These are phyloP conservation scores for Tagetes erecta DNA, from an alignment of 129 eudicot species.

Conservation along the genomic window DNA sequence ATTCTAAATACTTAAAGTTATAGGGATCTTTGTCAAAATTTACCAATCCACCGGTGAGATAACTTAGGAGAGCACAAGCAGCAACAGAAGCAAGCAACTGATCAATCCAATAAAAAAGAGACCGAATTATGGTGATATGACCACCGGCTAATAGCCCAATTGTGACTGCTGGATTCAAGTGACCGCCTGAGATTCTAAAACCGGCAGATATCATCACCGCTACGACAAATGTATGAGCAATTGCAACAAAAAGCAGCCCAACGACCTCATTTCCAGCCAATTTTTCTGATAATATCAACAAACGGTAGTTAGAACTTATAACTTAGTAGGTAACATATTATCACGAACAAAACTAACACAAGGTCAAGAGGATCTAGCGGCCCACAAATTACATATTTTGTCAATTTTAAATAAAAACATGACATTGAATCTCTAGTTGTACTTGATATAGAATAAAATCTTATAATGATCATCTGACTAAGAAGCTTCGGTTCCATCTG, in stretches of 20 bases:
- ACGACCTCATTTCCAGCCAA: constrained; percentile 60
- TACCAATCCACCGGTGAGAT: constrained; percentile 86
- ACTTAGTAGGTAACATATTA: not conserved
- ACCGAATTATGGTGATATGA: constrained; percentile 66
- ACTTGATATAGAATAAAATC: too few species aligned
- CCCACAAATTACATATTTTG: too few species aligned
- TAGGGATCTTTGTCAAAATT: not conserved
- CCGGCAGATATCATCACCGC: constrained; percentile 86
- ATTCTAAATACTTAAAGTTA: not conserved
- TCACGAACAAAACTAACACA: too few species aligned
- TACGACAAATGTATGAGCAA: constrained; percentile 75
- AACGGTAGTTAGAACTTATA: not conserved
- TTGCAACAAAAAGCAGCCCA: constrained; percentile 72
- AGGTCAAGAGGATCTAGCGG: too few species aligned
- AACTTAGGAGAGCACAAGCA: constrained; percentile 75
- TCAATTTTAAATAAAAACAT: too few species aligned
- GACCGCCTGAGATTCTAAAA: constrained; percentile 80
- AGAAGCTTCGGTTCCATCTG: too few species aligned
- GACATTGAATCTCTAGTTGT: too few species aligned
- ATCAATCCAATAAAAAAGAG: constrained; percentile 79
- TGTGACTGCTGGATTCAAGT: constrained; percentile 87
- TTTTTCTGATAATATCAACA: constrained; percentile 41
- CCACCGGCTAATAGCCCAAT: constrained; percentile 80
- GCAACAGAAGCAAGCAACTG: constrained; percentile 81
- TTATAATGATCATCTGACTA: too few species aligned